Percentiles rank a stretch among this genome's conserved stretches.
Evolutionary conservation across 768 basidiomycete species (phyloP).

Genomic region (Porphyrellus cyaneotinctus): DNA sequence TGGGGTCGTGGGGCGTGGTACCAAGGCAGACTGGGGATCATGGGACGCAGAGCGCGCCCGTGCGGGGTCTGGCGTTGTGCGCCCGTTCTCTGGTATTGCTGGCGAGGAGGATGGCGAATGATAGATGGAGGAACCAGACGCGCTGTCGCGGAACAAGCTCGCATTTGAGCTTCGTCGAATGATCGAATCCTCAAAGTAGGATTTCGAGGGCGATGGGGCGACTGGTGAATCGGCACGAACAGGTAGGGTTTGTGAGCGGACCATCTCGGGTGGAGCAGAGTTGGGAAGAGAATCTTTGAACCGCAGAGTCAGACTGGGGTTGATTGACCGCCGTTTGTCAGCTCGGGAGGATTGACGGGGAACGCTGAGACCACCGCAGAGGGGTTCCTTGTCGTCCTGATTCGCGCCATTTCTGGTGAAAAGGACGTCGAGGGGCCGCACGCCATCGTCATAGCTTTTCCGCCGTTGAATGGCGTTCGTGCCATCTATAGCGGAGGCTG

Average conservation of each 20-base stretch:
- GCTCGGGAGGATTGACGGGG: conserved; percentile 34
- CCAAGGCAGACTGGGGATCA: conserved; percentile 11
- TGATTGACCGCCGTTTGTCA: conserved; percentile 52
- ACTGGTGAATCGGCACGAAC: conserved; percentile 24
- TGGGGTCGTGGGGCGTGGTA: conserved; percentile 13
- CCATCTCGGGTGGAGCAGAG: conserved; percentile 24
- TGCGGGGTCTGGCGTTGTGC: conserved; percentile 38
- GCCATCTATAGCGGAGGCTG: conserved; percentile 16
- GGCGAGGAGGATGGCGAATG: conserved; percentile 40
- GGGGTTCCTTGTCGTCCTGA: conserved; percentile 10
- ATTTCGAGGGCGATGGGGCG: conserved; percentile 16
- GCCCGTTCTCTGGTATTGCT: conserved; percentile 28
- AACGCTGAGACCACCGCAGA: conserved; percentile 20
- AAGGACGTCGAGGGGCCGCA: conserved; percentile 37
- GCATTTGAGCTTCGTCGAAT: conserved; percentile 22
- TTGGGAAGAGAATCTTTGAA: conserved; percentile 9
- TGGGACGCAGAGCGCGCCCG: conserved; percentile 39
- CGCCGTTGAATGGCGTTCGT: conserved; percentile 22
- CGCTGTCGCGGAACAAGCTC: conserved; percentile 25
- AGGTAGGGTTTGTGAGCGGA: conserved; percentile 30
- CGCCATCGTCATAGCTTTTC: conserved; percentile 44
- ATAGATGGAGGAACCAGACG: conserved; percentile 30
- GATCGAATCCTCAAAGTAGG: conserved; percentile 12
- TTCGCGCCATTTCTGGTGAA: conserved; percentile 18
- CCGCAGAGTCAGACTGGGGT: conserved; percentile 44